Percentiles rank a stretch among this genome's conserved stretches.
phyloP scores from a whole-genome alignment of 2,329 filamentous ascomycete species.

The Trichoderma koningii region DNA sequence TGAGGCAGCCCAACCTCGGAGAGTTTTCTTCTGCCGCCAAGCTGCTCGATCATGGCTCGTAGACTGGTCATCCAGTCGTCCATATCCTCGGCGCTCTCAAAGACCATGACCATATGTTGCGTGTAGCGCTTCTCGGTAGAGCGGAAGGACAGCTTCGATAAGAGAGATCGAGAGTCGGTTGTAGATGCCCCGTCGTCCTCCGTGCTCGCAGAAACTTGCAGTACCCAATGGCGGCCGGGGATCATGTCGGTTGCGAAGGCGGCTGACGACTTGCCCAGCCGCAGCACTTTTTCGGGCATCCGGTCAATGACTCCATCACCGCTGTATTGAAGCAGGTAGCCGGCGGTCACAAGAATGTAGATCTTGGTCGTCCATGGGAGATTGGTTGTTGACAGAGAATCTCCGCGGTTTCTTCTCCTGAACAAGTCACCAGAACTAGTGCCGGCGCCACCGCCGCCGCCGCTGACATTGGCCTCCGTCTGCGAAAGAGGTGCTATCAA shows the following conservation, averaged over 20 bases:
- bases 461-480: not conserved
- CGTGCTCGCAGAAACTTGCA: slow-evolving; percentile 70
- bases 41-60: slow-evolving; percentile 67
- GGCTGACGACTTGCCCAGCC: slow-evolving; percentile 71
- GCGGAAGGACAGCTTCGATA: slow-evolving; percentile 65
- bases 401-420: slow-evolving; percentile 30
- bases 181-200: slow-evolving; percentile 57
- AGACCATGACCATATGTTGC: slow-evolving; percentile 69
- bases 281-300: slow-evolving; percentile 71
- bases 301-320: slow-evolving; percentile 70
- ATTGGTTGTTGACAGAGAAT: slow-evolving; percentile 24
- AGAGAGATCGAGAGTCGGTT: slow-evolving; percentile 60
- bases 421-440: slow-evolving; percentile 26
- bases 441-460: slow-evolving; percentile 2
- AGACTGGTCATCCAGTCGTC: slow-evolving; percentile 71
- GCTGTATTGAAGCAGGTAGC: slow-evolving; percentile 73
- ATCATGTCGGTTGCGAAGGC: slow-evolving; percentile 81
- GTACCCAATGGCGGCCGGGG: slow-evolving; percentile 76
- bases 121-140: slow-evolving; percentile 55
- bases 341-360: slow-evolving; percentile 70
- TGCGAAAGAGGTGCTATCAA: slow-evolving; percentile 30
- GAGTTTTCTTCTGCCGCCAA: slow-evolving; percentile 66
- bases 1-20: slow-evolving; percentile 59
- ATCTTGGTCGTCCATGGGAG: slow-evolving; percentile 54
- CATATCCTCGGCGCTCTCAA: slow-evolving; percentile 73